Evolutionary conservation across 2,329 filamentous ascomycete genomes (phyloP).

Genomic region (Thermothelomyces thermophilus): DNA sequence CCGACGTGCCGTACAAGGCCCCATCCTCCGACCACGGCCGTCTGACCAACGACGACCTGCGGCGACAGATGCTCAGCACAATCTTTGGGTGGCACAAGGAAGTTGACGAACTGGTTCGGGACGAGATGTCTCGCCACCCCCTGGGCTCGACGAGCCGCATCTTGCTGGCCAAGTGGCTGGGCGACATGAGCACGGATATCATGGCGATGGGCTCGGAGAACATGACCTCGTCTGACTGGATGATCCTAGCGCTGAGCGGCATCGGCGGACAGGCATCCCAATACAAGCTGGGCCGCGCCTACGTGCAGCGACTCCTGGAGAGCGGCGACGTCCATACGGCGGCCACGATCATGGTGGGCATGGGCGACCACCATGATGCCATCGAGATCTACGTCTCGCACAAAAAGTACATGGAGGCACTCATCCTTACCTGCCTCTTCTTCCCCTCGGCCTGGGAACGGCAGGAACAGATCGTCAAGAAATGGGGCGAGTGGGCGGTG

Average conservation of each 20-base stretch:
- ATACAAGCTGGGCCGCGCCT: conserved; percentile 83
- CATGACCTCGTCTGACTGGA: conserved; percentile 95
- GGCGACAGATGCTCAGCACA: conserved; percentile 82
- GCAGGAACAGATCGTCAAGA: conserved; percentile 77
- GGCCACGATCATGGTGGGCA: conserved; percentile 83
- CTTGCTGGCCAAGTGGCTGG: conserved; percentile 86
- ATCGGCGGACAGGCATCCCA: conserved; percentile 74
- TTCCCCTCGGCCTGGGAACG: conserved; percentile 86
- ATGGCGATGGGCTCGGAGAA: conserved; percentile 74
- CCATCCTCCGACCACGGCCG: conserved; percentile 53
- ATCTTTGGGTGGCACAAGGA: conserved; percentile 95
- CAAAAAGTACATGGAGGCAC: conserved; percentile 84
- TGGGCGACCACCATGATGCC: conserved; percentile 88
- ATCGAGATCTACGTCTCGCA: conserved; percentile 95
- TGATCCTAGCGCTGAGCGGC: conserved; percentile 84
- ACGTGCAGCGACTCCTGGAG: conserved; percentile 83
- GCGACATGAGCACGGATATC: conserved; percentile 73
- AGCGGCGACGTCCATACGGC: conserved; percentile 87
- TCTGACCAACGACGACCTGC: conserved; percentile 70
- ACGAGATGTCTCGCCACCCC: conserved; percentile 73
- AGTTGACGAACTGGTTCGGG: conserved; percentile 70
- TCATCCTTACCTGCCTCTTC: conserved; percentile 77
- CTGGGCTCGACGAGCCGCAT: conserved; percentile 70
- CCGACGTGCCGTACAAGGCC: conserved; percentile 74
- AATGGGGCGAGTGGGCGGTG: conserved; percentile 92